phyloP scores from a whole-genome alignment of 768 basidiomycete species.

The Phylloporus arenicola region DNA sequence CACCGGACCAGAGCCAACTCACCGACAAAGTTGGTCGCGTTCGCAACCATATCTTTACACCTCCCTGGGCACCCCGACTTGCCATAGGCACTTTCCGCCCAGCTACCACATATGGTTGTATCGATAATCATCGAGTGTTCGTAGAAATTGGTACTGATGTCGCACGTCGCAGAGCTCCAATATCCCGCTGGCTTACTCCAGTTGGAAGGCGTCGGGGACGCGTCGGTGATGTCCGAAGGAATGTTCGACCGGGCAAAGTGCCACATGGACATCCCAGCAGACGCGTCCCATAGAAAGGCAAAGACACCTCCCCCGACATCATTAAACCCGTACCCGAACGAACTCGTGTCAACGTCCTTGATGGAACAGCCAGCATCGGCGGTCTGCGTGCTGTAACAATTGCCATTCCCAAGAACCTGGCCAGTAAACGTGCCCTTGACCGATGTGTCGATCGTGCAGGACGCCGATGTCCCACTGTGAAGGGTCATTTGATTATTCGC shows the following conservation, averaged over 20 bases:
- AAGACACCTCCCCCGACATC: conserved; percentile 46
- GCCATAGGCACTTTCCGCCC: conserved; percentile 24
- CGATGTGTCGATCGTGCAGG: conserved; percentile 21
- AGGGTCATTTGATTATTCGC: conserved; percentile 58
- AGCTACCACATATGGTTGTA: conserved; percentile 32
- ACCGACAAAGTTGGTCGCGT: conserved; percentile 54
- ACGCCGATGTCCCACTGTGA: conserved; percentile 46
- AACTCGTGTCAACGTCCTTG: conserved; percentile 29
- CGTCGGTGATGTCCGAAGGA: conserved; percentile 43
- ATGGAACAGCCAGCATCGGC: conserved; percentile 49
- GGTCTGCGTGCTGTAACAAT: conserved; percentile 37
- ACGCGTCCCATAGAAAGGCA: conserved; percentile 47
- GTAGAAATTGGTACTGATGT: conserved; percentile 45
- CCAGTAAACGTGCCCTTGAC: conserved; percentile 18
- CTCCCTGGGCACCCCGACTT: conserved; percentile 37
- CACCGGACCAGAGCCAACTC: conserved; percentile 15
- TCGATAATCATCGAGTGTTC: conserved; percentile 44
- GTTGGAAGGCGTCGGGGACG: conserved; percentile 37
- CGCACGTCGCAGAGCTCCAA: conserved; percentile 45
- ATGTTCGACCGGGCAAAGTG: conserved; percentile 46
- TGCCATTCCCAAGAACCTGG: conserved; percentile 8
- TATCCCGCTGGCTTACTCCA: conserved; percentile 52
- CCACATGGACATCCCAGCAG: conserved; percentile 49
- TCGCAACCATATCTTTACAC: conserved; percentile 43
- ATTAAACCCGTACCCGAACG: conserved; percentile 39